These are phyloP conservation scores for Volutella citrinella DNA, from an alignment of 2,329 filamentous ascomycete genomes.

Conservation along the genomic window DNA sequence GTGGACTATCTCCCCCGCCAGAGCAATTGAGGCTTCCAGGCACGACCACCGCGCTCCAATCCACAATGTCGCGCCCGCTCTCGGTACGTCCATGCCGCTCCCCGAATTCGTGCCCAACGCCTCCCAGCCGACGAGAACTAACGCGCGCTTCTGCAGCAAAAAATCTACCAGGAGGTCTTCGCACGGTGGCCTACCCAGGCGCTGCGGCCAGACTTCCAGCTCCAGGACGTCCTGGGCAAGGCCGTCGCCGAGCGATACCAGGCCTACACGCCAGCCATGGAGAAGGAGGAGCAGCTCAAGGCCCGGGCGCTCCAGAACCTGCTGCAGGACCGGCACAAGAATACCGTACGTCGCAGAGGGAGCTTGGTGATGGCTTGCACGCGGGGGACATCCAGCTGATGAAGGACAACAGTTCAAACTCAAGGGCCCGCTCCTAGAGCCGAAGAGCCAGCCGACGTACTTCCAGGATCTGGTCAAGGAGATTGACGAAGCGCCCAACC, in stretches of 20 bases:
- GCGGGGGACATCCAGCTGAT: too few relatives aligned
- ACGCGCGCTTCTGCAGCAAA: constrained; percentile 24
- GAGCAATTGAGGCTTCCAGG: constrained; percentile 4
- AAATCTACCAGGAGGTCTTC: constrained; percentile 36
- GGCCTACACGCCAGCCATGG: constrained; percentile 31
- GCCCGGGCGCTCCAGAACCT: constrained; percentile 59
- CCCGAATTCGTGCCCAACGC: background rate
- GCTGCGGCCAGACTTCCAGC: constrained; percentile 60
- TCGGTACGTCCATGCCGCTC: constrained; percentile 21
- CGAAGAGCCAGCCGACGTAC: constrained; percentile 62
- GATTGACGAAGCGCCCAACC: constrained; percentile 59
- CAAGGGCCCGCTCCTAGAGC: constrained; percentile 50
- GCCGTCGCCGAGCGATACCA: constrained; percentile 34
- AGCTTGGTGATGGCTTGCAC: too few relatives aligned
- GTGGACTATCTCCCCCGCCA: constrained; percentile 10
- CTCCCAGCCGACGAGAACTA: fast-evolving
- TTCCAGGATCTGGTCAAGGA: constrained; percentile 60
- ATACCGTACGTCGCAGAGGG: constrained; percentile 41
- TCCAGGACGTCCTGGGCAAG: constrained; percentile 52
- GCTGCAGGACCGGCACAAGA: constrained; percentile 57
- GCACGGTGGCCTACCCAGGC: constrained; percentile 62
- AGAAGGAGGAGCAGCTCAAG: constrained; percentile 52
- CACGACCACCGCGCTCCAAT: constrained; percentile 12
- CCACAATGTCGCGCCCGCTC: constrained; percentile 32
- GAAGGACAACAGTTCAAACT: constrained; percentile 36